phyloP scores from a whole-genome alignment of 345 rosid species.

The Triadica sebifera region DNA sequence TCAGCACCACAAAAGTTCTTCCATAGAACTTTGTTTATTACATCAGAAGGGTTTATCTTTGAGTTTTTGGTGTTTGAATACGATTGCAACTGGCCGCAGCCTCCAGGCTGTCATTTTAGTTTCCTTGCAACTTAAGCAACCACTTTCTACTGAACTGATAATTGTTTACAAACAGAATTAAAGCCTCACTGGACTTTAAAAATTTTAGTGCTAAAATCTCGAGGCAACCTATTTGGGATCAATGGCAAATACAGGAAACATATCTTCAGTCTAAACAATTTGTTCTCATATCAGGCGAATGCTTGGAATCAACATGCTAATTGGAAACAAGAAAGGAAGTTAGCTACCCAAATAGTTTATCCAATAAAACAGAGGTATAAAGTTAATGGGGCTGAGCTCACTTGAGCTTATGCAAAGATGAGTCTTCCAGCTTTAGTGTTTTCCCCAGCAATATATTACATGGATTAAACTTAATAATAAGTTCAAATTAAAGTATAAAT shows the following conservation, averaged over 20 bases:
- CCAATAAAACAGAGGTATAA: not conserved
- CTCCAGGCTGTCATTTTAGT: not conserved
- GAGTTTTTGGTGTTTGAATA: slow-evolving; percentile 4
- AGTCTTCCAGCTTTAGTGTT: too few relatives aligned
- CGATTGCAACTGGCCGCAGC: not conserved
- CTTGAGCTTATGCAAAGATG: not conserved
- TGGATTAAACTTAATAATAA: too few relatives aligned
- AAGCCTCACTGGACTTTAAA: not conserved
- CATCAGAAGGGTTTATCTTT: not conserved
- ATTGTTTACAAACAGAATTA: not conserved
- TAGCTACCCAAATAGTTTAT: not conserved
- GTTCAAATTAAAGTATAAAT: too few relatives aligned
- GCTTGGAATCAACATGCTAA: not conserved
- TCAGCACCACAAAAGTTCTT: slow-evolving; percentile 5
- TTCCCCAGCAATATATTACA: too few relatives aligned
- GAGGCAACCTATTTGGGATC: not conserved
- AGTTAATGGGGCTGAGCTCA: not conserved
- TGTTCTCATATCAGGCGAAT: not conserved
- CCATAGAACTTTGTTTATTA: not conserved
- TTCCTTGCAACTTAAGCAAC: not conserved
- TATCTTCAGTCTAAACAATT: not conserved
- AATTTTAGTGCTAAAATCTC: not conserved
- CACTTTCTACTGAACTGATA: not conserved
- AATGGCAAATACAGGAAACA: not conserved
- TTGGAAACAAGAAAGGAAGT: not conserved